phyloP scores from a whole-genome alignment of 148 eudicot genomes.

The Heliamphora exappendiculata region DNA sequence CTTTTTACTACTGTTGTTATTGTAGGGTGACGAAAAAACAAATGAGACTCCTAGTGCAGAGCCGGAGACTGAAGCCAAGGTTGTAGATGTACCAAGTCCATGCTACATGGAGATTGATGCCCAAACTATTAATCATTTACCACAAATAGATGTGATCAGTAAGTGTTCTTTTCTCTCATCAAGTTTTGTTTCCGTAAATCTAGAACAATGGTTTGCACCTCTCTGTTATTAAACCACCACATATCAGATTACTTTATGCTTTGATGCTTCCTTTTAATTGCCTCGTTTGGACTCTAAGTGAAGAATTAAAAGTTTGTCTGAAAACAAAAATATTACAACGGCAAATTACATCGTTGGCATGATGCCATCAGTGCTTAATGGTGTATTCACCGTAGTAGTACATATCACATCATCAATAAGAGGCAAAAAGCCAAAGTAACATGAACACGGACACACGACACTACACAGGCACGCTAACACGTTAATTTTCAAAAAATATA shows the following conservation, averaged over 20 bases:
- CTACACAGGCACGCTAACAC: too few relatives aligned
- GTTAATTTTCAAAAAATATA: too few relatives aligned
- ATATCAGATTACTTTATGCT: not conserved
- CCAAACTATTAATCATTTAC: slow-evolving; percentile 39
- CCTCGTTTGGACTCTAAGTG: not conserved
- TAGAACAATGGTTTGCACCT: too few relatives aligned
- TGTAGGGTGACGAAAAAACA: slow-evolving; percentile 44
- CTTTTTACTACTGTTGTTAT: slow-evolving; percentile 9
- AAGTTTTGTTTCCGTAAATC: not conserved
- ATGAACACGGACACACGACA: too few relatives aligned
- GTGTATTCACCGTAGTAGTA: not conserved
- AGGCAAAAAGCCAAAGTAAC: not conserved
- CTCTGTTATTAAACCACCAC: not conserved
- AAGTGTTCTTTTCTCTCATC: slow-evolving; percentile 23
- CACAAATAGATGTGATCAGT: slow-evolving; percentile 46
- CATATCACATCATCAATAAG: not conserved
- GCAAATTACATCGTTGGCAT: too few relatives aligned
- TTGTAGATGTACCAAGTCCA: slow-evolving; percentile 24
- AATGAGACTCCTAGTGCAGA: slow-evolving; percentile 34
- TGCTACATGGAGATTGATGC: slow-evolving; percentile 23
- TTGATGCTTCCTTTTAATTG: not conserved
- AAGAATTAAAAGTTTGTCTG: too few relatives aligned
- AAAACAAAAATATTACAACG: not conserved
- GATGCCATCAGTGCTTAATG: not conserved
- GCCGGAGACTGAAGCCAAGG: slow-evolving; percentile 40